These are phyloP conservation scores for Saccharomycopsis phalli DNA, from an alignment of 1,139 yeast genomes.

Conservation along the genomic window DNA sequence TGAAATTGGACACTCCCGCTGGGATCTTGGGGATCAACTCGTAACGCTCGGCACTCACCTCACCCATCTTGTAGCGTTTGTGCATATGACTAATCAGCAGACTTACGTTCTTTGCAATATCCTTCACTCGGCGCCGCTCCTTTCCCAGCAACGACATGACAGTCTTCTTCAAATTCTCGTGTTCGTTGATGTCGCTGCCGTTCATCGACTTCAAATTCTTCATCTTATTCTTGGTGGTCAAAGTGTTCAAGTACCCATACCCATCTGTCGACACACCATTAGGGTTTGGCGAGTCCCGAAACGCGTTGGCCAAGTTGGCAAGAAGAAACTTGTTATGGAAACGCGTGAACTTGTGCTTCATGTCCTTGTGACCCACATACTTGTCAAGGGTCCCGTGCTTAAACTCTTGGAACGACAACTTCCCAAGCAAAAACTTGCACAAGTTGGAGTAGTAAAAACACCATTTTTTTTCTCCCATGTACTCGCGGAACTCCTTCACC, in stretches of 20 bases:
- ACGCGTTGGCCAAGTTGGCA: conserved; percentile 75
- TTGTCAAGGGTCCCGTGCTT: conserved; percentile 37
- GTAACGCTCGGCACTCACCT: conserved; percentile 39
- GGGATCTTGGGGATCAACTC: conserved; percentile 85
- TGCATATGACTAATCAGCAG: conserved; percentile 5
- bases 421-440: conserved; percentile 69
- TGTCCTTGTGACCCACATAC: conserved; percentile 6
- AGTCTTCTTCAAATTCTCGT: conserved; percentile 75
- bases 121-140: conserved; percentile 78
- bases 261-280: conserved; percentile 44
- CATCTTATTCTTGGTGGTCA: conserved; percentile 42
- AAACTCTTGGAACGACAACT: conserved; percentile 68
- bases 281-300: conserved; percentile 51
- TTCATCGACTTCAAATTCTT: conserved; percentile 29
- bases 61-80: conserved; percentile 7
- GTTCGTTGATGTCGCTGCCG: conserved; percentile 39
- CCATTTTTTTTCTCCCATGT: conserved; percentile 69
- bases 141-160: conserved; percentile 79
- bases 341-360: conserved; percentile 23
- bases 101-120: conserved; percentile 51
- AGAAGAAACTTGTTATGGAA: conserved; percentile 78
- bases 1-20: conserved; percentile 3
- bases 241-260: conserved; percentile 34
- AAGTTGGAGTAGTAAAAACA: conserved; percentile 75
- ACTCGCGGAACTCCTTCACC: conserved; percentile 63